A percentile compares a stretch with the other conserved stretches of the same genome.
phyloP scores from a whole-genome alignment of 129 eudicot genomes.

The Oenanthe sinensis region DNA sequence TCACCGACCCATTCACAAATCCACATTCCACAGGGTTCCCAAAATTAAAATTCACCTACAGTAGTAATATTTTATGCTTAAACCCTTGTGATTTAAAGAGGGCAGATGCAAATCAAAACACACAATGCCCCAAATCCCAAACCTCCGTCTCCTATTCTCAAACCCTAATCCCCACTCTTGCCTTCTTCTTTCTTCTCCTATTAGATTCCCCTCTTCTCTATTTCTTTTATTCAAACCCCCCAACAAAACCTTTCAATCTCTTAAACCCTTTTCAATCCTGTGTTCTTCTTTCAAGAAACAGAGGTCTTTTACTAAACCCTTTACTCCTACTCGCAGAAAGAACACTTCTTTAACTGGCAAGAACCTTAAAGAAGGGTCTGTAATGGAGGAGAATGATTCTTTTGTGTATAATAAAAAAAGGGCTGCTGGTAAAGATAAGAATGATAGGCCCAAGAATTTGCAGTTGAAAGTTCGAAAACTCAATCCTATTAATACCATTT shows the following conservation, averaged over 20 bases:
- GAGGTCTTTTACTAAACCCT: slow-evolving; percentile 18
- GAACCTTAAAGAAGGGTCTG: slow-evolving; percentile 5
- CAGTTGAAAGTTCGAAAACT: slow-evolving; percentile 45
- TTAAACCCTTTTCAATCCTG: slow-evolving; percentile 24
- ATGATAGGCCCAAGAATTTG: slow-evolving; percentile 46
- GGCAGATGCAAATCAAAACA: background rate
- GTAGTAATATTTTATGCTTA: background rate
- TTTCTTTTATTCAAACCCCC: slow-evolving; percentile 20
- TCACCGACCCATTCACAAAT: background rate
- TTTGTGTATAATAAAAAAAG: slow-evolving; percentile 62
- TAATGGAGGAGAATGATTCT: slow-evolving; percentile 30
- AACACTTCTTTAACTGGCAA: slow-evolving; percentile 24
- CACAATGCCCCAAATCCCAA: slow-evolving; percentile 40
- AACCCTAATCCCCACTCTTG: slow-evolving; percentile 16
- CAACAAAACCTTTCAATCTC: background rate
- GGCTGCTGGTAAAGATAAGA: slow-evolving; percentile 75
- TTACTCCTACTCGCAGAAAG: slow-evolving; percentile 17
- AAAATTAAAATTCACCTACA: background rate
- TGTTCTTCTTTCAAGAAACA: slow-evolving; percentile 24
- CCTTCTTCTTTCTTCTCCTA: slow-evolving; percentile 11
- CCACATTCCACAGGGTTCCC: background rate
- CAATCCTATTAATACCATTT: slow-evolving; percentile 58
- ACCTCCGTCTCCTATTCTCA: slow-evolving; percentile 65
- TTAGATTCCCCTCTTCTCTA: slow-evolving; percentile 28
- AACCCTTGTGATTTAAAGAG: background rate